Evolutionary conservation across 106 monocot genomes (phyloP).

Genomic region (Dioscorea dumetorum): DNA sequence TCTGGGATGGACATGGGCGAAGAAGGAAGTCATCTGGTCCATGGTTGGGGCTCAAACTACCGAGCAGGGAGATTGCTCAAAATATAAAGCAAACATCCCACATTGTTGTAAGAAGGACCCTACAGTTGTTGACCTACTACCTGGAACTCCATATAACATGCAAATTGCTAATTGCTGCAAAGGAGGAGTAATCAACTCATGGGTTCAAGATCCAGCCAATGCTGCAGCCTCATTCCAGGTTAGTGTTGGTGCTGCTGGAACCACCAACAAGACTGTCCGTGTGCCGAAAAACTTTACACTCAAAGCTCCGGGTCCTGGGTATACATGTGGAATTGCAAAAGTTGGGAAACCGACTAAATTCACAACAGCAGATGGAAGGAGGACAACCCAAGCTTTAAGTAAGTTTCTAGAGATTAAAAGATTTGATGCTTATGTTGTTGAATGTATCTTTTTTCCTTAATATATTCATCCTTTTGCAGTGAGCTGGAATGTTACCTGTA

Average conservation of each 20-base stretch:
- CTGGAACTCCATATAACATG: conserved; percentile 88
- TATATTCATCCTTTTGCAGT: conserved; percentile 20
- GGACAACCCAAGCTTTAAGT: conserved; percentile 83
- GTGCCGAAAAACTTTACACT: conserved; percentile 63
- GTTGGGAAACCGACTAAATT: conserved; percentile 60
- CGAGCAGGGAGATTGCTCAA: conserved; percentile 83
- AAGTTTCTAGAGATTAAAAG: conserved; percentile 8
- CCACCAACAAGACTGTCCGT: conserved; percentile 60
- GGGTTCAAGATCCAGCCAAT: conserved; percentile 56
- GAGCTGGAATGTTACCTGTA: conserved; percentile 62
- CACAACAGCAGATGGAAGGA: conserved; percentile 55
- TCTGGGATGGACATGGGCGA: conserved; percentile 72
- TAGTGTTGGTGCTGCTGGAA: conserved; percentile 59
- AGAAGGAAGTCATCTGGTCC: conserved; percentile 80
- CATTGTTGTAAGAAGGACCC: conserved; percentile 66
- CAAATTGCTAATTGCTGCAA: conserved; percentile 89
- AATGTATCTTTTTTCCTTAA: background rate
- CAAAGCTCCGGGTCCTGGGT: conserved; percentile 66
- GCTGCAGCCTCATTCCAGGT: conserved; percentile 64
- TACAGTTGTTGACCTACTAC: conserved; percentile 58
- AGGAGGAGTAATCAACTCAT: conserved; percentile 64
- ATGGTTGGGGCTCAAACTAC: conserved; percentile 69
- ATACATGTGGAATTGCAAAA: conserved; percentile 64
- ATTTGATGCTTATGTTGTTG: background rate
- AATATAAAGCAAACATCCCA: conserved; percentile 54